Percentiles rank a stretch among this genome's conserved stretches.
These are phyloP conservation scores for Diplocarpon rosae DNA, from an alignment of 2,329 filamentous ascomycete genomes.

Conservation along the genomic window DNA sequence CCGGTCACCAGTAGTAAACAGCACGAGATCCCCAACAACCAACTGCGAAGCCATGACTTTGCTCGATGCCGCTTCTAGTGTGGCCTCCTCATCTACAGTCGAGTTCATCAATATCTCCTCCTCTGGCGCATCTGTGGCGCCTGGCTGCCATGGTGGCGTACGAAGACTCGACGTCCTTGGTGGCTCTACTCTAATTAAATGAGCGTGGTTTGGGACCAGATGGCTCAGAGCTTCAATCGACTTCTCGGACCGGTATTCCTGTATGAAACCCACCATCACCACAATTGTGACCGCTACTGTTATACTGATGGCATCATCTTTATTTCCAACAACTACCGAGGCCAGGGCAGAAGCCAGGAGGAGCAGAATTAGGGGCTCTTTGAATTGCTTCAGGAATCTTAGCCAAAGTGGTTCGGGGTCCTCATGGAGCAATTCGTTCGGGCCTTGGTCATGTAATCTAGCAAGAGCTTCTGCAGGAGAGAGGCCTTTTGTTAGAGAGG, in stretches of 20 bases:
- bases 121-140: conserved; percentile 19
- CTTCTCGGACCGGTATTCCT: conserved; percentile 96
- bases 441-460: conserved; percentile 69
- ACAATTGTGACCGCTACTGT: conserved; percentile 94
- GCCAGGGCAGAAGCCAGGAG: conserved; percentile 79
- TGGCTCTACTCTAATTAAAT: conserved; percentile 59
- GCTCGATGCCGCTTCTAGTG: conserved; percentile 57
- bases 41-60: conserved; percentile 81
- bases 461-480: conserved; percentile 70
- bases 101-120: conserved; percentile 19
- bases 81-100: conserved; percentile 41
- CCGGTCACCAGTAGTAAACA: conserved; percentile 92
- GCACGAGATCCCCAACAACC: conserved; percentile 82
- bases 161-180: conserved; percentile 14
- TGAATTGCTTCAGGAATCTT: conserved; percentile 91
- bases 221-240: conserved; percentile 91
- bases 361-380: conserved; percentile 89
- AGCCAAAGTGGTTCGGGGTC: conserved; percentile 90
- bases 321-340: conserved; percentile 84
- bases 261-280: conserved; percentile 88
- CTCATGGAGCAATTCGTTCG: conserved; percentile 91
- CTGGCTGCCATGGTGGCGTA: conserved; percentile 38
- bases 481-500: conserved; percentile 75
- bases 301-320: conserved; percentile 92
- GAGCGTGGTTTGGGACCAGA: conserved; percentile 87